A percentile compares a stretch with the other conserved stretches of the same genome.
These are phyloP conservation scores for Mortierella sp. DNA, from an alignment of 371 early-diverging fungal genomes.

Conservation along the genomic window DNA sequence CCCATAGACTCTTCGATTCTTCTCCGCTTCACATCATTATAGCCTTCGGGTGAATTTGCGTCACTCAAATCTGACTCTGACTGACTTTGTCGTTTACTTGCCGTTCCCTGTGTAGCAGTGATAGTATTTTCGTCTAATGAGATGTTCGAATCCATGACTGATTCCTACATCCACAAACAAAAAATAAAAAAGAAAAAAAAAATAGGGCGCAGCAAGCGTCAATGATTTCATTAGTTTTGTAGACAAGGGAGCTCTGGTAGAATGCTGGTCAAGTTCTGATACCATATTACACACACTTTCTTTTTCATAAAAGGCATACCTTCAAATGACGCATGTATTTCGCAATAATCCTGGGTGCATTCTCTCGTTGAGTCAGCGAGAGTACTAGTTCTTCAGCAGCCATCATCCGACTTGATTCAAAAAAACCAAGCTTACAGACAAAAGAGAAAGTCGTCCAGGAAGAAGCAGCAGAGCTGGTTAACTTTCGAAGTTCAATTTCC, in stretches of 20 bases:
- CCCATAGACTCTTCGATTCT: constrained; percentile 23
- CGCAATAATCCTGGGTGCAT: constrained; percentile 32
- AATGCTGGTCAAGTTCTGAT: background rate
- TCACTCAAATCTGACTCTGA: background rate
- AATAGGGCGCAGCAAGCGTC: no score
- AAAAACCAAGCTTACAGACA: constrained; percentile 27
- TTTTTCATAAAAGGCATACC: constrained; percentile 13
- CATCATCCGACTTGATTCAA: constrained; percentile 49
- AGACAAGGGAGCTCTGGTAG: background rate
- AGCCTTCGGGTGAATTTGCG: constrained; percentile 14
- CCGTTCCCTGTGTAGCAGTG: constrained; percentile 2
- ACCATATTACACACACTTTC: background rate
- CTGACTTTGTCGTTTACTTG: constrained; percentile 29
- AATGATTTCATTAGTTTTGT: background rate
- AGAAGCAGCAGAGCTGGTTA: no score
- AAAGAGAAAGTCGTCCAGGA: no score
- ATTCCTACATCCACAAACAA: constrained; percentile 4
- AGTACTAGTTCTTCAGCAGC: constrained; percentile 45
- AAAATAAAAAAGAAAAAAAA: background rate
- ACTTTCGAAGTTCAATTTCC: no score
- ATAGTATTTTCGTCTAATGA: background rate
- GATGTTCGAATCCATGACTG: constrained; percentile 1
- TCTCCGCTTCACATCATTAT: constrained; percentile 34
- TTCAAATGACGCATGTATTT: constrained; percentile 34
- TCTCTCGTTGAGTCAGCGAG: constrained; percentile 19